phyloP scores from a whole-genome alignment of 164 flowering plant genomes.

The Berberis vulgaris region DNA sequence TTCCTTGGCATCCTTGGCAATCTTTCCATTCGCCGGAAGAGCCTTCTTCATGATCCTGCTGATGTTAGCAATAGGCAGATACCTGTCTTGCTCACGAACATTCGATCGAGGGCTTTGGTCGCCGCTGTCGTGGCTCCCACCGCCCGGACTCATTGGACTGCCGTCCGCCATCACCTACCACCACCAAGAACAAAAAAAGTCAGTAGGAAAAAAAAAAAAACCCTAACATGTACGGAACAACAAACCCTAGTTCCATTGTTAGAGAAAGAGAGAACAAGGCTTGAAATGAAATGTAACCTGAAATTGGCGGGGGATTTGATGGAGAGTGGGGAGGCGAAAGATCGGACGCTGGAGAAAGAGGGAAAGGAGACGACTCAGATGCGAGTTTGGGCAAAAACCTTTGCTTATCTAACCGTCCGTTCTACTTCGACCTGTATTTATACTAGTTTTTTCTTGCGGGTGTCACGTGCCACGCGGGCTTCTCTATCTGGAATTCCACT shows the following conservation, averaged over 20 bases:
- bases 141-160: conserved; percentile 28
- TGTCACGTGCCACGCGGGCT: too few relatives aligned
- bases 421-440: not conserved
- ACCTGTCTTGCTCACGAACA: conserved; percentile 38
- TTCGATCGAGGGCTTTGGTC: conserved; percentile 27
- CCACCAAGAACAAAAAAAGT: conserved; percentile 2
- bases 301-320: conserved; percentile 11
- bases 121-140: conserved; percentile 35
- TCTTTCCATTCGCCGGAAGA: conserved; percentile 35
- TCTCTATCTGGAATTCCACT: too few relatives aligned
- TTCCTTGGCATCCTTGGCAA: conserved; percentile 41
- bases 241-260: conserved; percentile 13
- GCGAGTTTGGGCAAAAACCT: not conserved
- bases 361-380: conserved; percentile 21
- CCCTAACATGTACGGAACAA: not conserved
- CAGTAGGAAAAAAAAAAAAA: not conserved
- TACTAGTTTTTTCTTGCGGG: not conserved
- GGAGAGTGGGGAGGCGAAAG: conserved; percentile 9
- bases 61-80: conserved; percentile 36
- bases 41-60: conserved; percentile 46
- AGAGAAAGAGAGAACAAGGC: not conserved
- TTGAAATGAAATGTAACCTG: too few relatives aligned
- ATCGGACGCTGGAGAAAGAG: conserved; percentile 32
- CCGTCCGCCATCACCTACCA: conserved; percentile 23
- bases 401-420: conserved; percentile 27